Conservation (phyloP, 2,329 filamentous ascomycete species). For the Aspergillus eucalypticola region DNA sequence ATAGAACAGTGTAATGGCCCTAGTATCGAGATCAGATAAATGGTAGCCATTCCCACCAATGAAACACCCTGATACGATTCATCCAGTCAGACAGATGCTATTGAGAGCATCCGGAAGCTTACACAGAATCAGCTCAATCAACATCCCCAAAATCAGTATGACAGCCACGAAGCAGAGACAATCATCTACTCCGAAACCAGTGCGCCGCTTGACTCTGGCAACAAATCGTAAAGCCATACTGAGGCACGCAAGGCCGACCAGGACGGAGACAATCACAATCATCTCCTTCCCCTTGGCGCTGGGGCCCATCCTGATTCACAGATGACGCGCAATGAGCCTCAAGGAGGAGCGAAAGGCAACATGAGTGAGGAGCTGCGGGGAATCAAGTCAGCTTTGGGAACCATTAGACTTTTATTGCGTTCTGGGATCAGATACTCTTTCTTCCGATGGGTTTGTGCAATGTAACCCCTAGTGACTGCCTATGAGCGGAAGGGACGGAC, state of each 20-base stretch:
- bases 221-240: background rate
- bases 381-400: background rate
- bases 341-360: background rate
- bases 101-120: background rate
- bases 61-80: background rate
- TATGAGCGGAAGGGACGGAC: too few relatives aligned
- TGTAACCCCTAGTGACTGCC: too few relatives aligned
- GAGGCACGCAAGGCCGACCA: background rate
- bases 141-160: background rate
- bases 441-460: too few relatives aligned
- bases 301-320: background rate
- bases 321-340: background rate
- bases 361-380: background rate
- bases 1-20: background rate
- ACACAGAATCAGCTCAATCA: background rate
- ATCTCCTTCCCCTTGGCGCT: background rate
- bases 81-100: background rate
- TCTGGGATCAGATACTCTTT: too few relatives aligned
- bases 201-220: background rate
- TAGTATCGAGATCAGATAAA: background rate
- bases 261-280: background rate
- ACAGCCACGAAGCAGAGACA: background rate
- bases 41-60: constrained; percentile 2
- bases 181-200: background rate
- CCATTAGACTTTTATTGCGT: background rate